Base-by-base conservation (phyloP, 2,329 filamentous ascomycete species). In the Colletotrichum sp. region DNA sequence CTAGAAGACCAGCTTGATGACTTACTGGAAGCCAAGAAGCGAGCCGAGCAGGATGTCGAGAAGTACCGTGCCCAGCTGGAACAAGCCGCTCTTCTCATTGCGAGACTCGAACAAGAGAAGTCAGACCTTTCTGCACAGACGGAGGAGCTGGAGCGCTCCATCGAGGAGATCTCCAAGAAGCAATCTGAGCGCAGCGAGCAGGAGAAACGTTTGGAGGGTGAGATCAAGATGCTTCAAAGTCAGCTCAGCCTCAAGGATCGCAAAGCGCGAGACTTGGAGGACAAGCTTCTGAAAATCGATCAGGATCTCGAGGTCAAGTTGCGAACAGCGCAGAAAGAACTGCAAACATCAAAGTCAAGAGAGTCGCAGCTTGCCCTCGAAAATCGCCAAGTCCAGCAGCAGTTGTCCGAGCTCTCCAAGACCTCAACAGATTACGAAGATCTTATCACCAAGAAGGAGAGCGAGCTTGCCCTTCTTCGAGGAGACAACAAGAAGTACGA, bases 351-450 rank as follows among this genome's bases (percentile, higher is more conserved):
- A 34, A 95, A 93, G 82, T 90, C 92, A 75, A 93, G 95, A 78
- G 93, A 98, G 80, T 92, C 93, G 69, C 93, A 95, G 25, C 90
- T 98, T 2, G 84, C 92, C 3, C 92, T 93, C 7, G 96, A 99
- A 82, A 98, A 98, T 79, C 91, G 92, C 15, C 92, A 94, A 61
- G 92, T 98, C 63, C 94, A 98, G 70, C 92, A 96, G 80, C 96
- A 98, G 81, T 92, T 99, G 69, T 91, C 94, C 0, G 93, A 98
- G 79, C 88, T 99, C 22, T 97, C 97, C 0, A 93, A 95, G 65
- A 98, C 96, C 0, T 98, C 96, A 1, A 98, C 96, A 0, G 95
- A 96, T 82, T 99, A 98, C 79, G 97, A 99, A 84, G 96, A 99
- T 80, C 91, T 99, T 59, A 94, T 99, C 29, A 92, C 96, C 29